Evolutionary conservation across 306 rosid genomes (phyloP).

Genomic region (Vigna angularis): DNA sequence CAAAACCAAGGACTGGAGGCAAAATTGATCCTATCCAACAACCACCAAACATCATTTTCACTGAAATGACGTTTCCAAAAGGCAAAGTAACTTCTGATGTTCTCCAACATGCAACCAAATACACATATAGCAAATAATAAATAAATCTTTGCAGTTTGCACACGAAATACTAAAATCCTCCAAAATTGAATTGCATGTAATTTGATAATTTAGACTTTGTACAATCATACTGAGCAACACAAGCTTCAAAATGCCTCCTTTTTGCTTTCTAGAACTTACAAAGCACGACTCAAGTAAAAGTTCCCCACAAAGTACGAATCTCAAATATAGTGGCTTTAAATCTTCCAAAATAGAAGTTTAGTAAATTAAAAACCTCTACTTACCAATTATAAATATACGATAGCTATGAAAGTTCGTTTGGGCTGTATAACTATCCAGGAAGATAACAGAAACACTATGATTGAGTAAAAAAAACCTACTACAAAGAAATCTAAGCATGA

Average conservation of each 20-base stretch:
- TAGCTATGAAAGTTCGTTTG: not conserved
- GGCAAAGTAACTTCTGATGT: not conserved
- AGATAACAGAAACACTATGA: conserved; percentile 17
- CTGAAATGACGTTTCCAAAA: not conserved
- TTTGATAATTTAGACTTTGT: not conserved
- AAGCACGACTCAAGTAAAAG: not conserved
- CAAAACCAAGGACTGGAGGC: not conserved
- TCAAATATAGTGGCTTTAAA: conserved; percentile 18
- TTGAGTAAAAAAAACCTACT: not conserved
- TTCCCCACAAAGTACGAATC: not conserved
- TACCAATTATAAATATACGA: conserved; percentile 21
- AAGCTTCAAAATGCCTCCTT: conserved; percentile 12
- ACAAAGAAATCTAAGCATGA: not conserved
- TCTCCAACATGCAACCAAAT: not conserved
- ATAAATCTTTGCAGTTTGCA: conserved; percentile 16
- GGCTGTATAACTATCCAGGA: conserved; percentile 5
- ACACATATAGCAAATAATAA: conserved; percentile 18
- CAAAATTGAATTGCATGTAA: conserved; percentile 2
- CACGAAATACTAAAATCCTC: conserved; percentile 7
- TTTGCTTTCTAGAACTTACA: conserved; percentile 20
- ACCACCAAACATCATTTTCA: not conserved
- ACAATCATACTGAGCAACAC: conserved; percentile 19
- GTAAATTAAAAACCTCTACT: conserved; percentile 30
- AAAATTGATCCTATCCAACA: not conserved
- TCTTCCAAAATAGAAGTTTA: conserved; percentile 17